A percentile compares a stretch with the other conserved stretches of the same genome.
Conservation (phyloP, 352 stramenopile genomes). For the Phytopythium helicoides region DNA sequence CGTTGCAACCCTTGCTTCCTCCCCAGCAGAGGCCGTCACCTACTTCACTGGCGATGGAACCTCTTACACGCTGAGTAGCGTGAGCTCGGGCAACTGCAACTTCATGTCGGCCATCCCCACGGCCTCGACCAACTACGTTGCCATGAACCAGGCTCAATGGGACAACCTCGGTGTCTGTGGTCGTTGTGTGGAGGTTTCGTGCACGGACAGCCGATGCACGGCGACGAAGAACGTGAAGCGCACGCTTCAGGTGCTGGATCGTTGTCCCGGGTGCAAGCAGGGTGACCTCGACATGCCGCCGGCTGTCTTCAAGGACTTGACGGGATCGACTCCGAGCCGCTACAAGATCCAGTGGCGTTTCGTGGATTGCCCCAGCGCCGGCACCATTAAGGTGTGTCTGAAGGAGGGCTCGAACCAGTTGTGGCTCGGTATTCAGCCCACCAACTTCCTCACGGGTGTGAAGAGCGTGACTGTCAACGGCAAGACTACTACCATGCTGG, state of each 20-base stretch:
- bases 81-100: conserved; percentile 47
- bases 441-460: conserved; percentile 45
- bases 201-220: conserved; percentile 44
- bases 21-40: conserved; percentile 10
- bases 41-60: conserved; percentile 44
- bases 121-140: conserved; percentile 62
- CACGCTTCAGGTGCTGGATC: conserved; percentile 68
- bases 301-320: conserved; percentile 65
- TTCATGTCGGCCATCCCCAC: conserved; percentile 45
- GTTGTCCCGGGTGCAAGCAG: conserved; percentile 63
- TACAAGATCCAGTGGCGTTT: conserved; percentile 63
- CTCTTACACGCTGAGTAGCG: conserved; percentile 30
- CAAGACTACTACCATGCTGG: conserved; percentile 52
- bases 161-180: conserved; percentile 45
- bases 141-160: conserved; percentile 66
- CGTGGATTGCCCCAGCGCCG: conserved; percentile 53
- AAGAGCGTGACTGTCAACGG: conserved; percentile 61
- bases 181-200: conserved; percentile 60
- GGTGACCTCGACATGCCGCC: conserved; percentile 72
- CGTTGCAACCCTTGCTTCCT: background rate
- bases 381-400: conserved; percentile 65
- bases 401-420: conserved; percentile 60
- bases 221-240: conserved; percentile 31
- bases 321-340: conserved; percentile 47
- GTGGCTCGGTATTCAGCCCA: conserved; percentile 62